phyloP scores from a whole-genome alignment of 1,284 basidiomycete species.

The Pterulicium gracile region DNA sequence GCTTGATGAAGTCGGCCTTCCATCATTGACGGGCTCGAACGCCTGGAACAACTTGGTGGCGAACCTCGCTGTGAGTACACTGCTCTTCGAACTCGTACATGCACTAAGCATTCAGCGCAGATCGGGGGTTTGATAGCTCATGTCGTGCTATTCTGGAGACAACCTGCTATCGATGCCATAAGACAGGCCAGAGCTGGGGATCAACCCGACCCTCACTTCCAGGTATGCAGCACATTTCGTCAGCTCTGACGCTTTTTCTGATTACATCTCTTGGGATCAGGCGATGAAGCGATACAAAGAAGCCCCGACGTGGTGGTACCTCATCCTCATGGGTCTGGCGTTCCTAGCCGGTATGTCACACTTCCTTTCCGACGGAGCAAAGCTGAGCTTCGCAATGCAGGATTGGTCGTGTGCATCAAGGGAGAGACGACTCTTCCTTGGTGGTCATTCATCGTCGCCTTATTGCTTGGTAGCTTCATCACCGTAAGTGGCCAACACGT shows the following conservation, averaged over 20 bases:
- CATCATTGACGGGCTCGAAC: conserved; percentile 41
- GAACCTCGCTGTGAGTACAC: conserved; percentile 35
- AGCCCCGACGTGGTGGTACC: conserved; percentile 45
- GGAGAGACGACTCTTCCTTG: conserved; percentile 53
- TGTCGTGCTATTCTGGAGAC: conserved; percentile 48
- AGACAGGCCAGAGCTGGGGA: conserved; percentile 32
- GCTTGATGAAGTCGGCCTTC: conserved; percentile 40
- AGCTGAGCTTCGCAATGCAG: conserved; percentile 18
- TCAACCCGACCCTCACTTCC: conserved; percentile 50
- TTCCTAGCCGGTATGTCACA: conserved; percentile 40
- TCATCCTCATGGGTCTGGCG: conserved; percentile 32
- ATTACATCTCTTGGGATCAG: conserved; percentile 9
- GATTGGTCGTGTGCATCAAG: conserved; percentile 43
- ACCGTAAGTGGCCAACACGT: conserved; percentile 18
- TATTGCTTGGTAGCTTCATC: conserved; percentile 28
- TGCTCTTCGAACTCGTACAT: no score
- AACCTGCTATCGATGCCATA: conserved; percentile 38
- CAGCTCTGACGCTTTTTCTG: no score
- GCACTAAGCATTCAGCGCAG: conserved; percentile 18
- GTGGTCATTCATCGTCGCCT: conserved; percentile 46
- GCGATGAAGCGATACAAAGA: conserved; percentile 41
- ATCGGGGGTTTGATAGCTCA: conserved; percentile 57
- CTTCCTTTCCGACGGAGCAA: no score
- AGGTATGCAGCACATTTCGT: conserved; percentile 20
- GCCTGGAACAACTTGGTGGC: conserved; percentile 43